These are phyloP conservation scores for Cantharellus anzutake DNA, from an alignment of 768 basidiomycete genomes.

Conservation along the genomic window DNA sequence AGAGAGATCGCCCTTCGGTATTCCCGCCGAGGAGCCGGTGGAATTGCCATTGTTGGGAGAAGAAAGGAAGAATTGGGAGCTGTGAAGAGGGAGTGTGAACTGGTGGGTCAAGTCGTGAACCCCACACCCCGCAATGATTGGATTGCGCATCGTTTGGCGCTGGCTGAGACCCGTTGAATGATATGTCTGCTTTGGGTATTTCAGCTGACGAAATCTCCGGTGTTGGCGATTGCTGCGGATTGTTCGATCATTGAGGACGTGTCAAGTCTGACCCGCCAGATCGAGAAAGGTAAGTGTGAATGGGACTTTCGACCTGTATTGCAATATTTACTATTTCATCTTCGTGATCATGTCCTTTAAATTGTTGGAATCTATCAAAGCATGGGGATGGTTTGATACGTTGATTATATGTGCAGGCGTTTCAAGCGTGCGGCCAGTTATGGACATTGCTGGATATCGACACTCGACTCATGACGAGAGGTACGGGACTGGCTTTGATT, in stretches of 20 bases:
- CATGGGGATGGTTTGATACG: conserved; percentile 70
- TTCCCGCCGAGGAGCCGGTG: conserved; percentile 49
- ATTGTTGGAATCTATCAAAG: conserved; percentile 20
- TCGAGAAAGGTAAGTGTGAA: conserved; percentile 33
- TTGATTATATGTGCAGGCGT: conserved; percentile 69
- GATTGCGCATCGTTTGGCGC: conserved; percentile 5
- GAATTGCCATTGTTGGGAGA: conserved; percentile 51
- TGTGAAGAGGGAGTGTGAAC: conserved; percentile 42
- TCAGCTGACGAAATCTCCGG: no score
- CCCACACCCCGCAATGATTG: conserved; percentile 9
- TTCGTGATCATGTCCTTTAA: neutral
- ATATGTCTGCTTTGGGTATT: neutral
- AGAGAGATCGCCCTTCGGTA: conserved; percentile 49
- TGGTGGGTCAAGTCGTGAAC: conserved; percentile 8
- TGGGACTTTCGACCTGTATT: neutral
- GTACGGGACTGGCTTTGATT: neutral
- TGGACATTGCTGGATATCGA: conserved; percentile 12
- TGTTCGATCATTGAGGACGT: conserved; percentile 48
- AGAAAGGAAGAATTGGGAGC: conserved; percentile 32
- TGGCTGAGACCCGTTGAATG: neutral
- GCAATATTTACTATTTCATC: neutral
- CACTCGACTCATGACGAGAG: neutral
- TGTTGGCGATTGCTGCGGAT: conserved; percentile 37
- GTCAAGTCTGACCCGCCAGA: conserved; percentile 30
- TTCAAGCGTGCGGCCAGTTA: conserved; percentile 59